Base-by-base conservation (phyloP, 768 basidiomycete species). In the Leccinum sublutescens region DNA sequence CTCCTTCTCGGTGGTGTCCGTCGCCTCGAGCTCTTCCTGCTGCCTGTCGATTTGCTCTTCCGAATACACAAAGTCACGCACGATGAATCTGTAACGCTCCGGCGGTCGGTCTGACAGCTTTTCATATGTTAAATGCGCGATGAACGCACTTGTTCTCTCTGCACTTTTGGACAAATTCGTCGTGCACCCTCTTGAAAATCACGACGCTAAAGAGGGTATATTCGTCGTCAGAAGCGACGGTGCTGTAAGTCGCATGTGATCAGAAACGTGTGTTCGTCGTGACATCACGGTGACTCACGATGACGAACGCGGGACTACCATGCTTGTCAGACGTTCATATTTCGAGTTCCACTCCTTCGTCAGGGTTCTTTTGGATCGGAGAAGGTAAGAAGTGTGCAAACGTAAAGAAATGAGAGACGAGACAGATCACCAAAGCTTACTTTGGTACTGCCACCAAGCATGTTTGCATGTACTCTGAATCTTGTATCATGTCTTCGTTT, bases 401-500 rank as follows among this genome's bases (percentile, higher is more conserved):
- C n/a, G 53, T 25, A 40, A 31, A 27, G 40, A 58, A 38, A 58
- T 21, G 43, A 21, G 47, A 56, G 47, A 17, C 15, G 10, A 36
- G 56, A 60, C 21, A 27, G 54, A 54, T 58, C 62, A 49, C 40
- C 57, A 57, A 58, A 72, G 82, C 62, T 73, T 74, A 97, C 96
- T 86, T 96, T 50, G 96, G 95, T 31, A 98, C 93, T 6, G 95
- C 95, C 6, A 98, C 93, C 7, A 98, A 75, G 27, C 95, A 73
- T 0, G 95, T 95, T 73, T 98, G 93, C 64, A 98, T 78, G 71
- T 94, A 98, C 70, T 99, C 97, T 3, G 94, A 96, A 59, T 95
- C 89, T 55, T 85, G 81, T 52, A 97, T 81, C 68, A 97, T 84
- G 70, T 97, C 84, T 8, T 89, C 86, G 62, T 85, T 83, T 40